These are phyloP conservation scores for Penicillium janthinellum DNA, from an alignment of 2,329 filamentous ascomycete species.

Conservation along the genomic window DNA sequence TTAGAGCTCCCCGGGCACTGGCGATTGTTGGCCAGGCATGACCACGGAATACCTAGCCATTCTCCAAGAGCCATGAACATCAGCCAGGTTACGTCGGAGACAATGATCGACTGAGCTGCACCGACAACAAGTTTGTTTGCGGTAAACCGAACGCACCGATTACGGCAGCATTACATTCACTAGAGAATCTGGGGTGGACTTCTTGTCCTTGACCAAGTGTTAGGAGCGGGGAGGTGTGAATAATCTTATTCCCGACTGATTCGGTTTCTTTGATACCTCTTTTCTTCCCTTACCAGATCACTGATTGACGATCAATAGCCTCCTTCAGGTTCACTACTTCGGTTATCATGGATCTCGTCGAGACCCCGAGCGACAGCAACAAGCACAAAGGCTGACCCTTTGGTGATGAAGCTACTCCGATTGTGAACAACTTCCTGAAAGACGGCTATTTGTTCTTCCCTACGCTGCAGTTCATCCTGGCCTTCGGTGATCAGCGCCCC, in stretches of 20 bases:
- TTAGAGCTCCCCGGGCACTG: too few species aligned
- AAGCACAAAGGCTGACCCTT: slow-evolving; percentile 28
- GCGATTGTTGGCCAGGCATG: too few species aligned
- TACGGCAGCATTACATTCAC: too few species aligned
- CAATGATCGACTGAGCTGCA: too few species aligned
- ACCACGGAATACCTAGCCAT: too few species aligned
- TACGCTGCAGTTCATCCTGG: slow-evolving; percentile 90
- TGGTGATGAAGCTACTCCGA: slow-evolving; percentile 56
- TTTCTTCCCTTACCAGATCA: background rate
- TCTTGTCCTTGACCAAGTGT: too few species aligned
- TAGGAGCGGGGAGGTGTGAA: slow-evolving; percentile 22
- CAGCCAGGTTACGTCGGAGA: too few species aligned
- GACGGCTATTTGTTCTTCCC: slow-evolving; percentile 90
- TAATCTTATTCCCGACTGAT: background rate
- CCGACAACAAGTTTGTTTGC: too few species aligned
- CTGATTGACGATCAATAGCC: slow-evolving; percentile 15
- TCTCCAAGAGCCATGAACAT: too few species aligned
- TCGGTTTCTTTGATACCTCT: background rate
- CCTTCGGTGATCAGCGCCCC: slow-evolving; percentile 60
- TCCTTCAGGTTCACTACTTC: slow-evolving; percentile 31
- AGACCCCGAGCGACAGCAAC: slow-evolving; percentile 24
- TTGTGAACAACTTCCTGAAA: slow-evolving; percentile 85
- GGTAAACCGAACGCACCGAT: too few species aligned
- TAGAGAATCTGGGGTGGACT: too few species aligned
- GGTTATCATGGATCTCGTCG: slow-evolving; percentile 30